Base-by-base conservation (phyloP, 2,329 filamentous ascomycete species). In the Colletotrichum tofieldiae region DNA sequence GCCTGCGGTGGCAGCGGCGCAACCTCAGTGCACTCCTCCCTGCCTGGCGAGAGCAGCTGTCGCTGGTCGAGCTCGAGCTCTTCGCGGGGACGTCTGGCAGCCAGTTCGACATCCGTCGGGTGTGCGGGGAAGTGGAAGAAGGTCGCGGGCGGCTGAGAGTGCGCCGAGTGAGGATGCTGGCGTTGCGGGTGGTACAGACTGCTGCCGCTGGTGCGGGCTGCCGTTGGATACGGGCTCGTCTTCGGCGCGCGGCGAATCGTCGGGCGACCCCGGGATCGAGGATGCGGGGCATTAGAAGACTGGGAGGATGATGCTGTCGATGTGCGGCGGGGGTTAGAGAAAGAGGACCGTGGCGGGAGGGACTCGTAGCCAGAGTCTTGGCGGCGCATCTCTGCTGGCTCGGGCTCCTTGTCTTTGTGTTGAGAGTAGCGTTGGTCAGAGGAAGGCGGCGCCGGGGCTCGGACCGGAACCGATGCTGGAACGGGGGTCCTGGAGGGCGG, bases 351-450 rank as follows among this genome's bases (percentile, higher is more conserved):
- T 2, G 85, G 82, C 11, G 81, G 79, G 56, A 85, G 83, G 3
- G 88, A 90, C 76, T 88, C 88, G 75, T 91, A 90, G 43, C 89
- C 89, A 0, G 89, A 90, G 77, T 91, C 88, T 72, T 89, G 87
- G 18, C 89, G 84, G 61, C 84, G 84, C 82, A 90, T 89, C 67
- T 81, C 82, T 59, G 77, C 75, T 0, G 82, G 78, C 16, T 78
- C 77, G 1, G 82, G 82, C 16, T 71, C 71, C 29, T 41, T 41
- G 41, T 73, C 60, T 26, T 58, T 54, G 41, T 26, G 29, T 75
- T 76, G 66, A 71, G 39, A 51, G 67, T 49, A 68, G 70, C 51
- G 20, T 49, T 70, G 59, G 73, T 70, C 54, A 39, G 45, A 11
- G 20, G 20, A 65, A 37, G 74, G 76, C 59, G 71, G 73, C 37